Base-by-base conservation (phyloP, 2,329 filamentous ascomycete genomes). In the Fusarium sororula region DNA sequence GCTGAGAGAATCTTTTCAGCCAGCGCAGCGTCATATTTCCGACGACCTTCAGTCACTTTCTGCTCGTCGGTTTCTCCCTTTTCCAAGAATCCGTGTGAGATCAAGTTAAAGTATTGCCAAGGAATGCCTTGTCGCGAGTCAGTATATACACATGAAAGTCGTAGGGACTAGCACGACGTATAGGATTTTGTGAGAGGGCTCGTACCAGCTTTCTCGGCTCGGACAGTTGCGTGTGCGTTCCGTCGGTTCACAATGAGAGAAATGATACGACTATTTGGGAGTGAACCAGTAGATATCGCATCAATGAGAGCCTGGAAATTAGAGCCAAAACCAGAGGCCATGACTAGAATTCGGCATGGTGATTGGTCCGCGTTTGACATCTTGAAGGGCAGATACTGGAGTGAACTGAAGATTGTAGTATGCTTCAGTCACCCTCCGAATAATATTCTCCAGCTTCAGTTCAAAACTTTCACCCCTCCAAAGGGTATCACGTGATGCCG, bases 221-320 rank as follows among this genome's bases (percentile, higher is more conserved):
- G 81, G 48, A 75, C 68, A 30, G 70, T 84, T 10, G 87, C 87
- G 67, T 83, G 85, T 20, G 87, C 87, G 30, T 82, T 86, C 68
- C 81, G 83, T 39, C 86, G 82, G 79, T 89, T 89, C 37, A 85
- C 84, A 20, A 86, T 80, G 51, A 90, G 83, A 56, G 81, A 82
- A 68, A 85, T 79, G 69, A 90, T 88, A 39, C 80, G 79, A 64
- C 85, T 84, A 50, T 82, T 75, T 15, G 80, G 79, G 28, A 89
- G 84, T 42, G 76, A 75, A 8, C 82, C 84, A 5, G 80, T 77
- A 24, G 82, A 77, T 32, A 85, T 80, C 53, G 83, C 85, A 75
- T 89, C 86, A 59, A 89, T 86, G 57, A 97, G 87, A 66, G 93
- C 93, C 85, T 96, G 93, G 28, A 95, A 90, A 81, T 96, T 96